Percentiles rank a stretch among this genome's conserved stretches.
These are phyloP conservation scores for Neoboletus magnificus DNA, from an alignment of 768 basidiomycete genomes.

Conservation along the genomic window DNA sequence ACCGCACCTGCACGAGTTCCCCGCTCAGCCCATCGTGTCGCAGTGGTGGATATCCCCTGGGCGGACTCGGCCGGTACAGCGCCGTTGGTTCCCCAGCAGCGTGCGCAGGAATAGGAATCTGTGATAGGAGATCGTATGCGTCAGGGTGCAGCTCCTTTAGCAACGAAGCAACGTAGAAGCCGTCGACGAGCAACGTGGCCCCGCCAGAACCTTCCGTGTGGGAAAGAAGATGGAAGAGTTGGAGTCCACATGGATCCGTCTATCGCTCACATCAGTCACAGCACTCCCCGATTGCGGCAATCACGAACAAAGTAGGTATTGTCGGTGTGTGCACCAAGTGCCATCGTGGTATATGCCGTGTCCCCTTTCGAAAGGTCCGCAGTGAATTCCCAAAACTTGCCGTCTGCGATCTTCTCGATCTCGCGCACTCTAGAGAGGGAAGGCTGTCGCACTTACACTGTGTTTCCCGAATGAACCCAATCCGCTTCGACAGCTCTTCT, in stretches of 20 bases:
- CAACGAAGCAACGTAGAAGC: conserved; percentile 85
- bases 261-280: conserved; percentile 30
- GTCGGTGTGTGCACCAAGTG: conserved; percentile 82
- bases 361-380: conserved; percentile 88
- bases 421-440: background rate
- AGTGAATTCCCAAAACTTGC: conserved; percentile 97
- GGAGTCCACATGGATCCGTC: conserved; percentile 95
- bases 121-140: conserved; percentile 65
- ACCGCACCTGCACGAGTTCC: conserved; percentile 74
- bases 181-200: conserved; percentile 89
- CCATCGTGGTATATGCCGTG: conserved; percentile 88
- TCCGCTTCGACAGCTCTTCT: conserved; percentile 68
- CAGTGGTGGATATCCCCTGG: conserved; percentile 66
- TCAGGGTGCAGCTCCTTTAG: conserved; percentile 71
- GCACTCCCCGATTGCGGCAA: background rate
- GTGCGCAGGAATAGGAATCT: conserved; percentile 71
- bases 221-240: conserved; percentile 91
- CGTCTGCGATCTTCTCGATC: conserved; percentile 60
- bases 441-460: conserved; percentile 42
- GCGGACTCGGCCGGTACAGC: conserved; percentile 56
- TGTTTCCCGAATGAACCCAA: conserved; percentile 89
- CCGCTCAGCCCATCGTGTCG: conserved; percentile 58
- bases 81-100: conserved; percentile 75
- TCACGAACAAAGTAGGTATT: conserved; percentile 50
- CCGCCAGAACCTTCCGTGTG: conserved; percentile 82